Base-by-base conservation (phyloP, 2,329 filamentous ascomycete species). In the Lasiodiplodia theobromae region DNA sequence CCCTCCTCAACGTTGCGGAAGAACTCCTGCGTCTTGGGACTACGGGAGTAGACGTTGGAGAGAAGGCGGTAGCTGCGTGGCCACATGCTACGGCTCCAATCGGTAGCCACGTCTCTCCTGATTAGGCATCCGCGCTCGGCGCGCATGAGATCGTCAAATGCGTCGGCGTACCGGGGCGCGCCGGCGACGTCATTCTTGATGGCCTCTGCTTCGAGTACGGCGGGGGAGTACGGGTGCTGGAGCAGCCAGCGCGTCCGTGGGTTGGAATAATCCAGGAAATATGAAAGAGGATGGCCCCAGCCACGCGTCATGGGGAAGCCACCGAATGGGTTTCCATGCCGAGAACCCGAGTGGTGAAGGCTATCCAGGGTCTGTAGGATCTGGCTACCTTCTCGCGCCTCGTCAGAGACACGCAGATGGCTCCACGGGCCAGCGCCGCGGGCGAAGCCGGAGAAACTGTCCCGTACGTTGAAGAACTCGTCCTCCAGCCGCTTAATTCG, bases 81-180 rank as follows among this genome's bases (percentile, higher is more conserved):
- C 80, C 28, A 77, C 73, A 67, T 80, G 77, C 81, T 82, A 65
- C 83, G 82, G 64, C 83, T 78, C 2, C 40, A 67, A 8, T 25
- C 44, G 37, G 11, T 14, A 0, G 25, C 23, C 18, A 0, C 44
- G 4, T 21, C n/a, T 6, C 44, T 8, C 2, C 28, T 25, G 12
- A 18, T 37, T 12, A 23, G 3, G 8, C 60, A 51, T 16, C 73
- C 71, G 25, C 71, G 68, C 51, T 74, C 70, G 5, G 86, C 78
- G 58, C 81, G 81, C 18, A 89, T 71, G 11, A 89, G 80, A 71
- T 90, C 87, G 72, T 89, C 86, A 71, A 88, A 89, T 0, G 87
- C 87, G 63, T 85, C 83, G 18, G 57, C 37, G 23, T 63, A 68
- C 18, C 51, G 31, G 16, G 66, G 85, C 81, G 86, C 87, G 6